These are phyloP conservation scores for Clarkia xantiana DNA, from an alignment of 345 rosid genomes.

Conservation along the genomic window DNA sequence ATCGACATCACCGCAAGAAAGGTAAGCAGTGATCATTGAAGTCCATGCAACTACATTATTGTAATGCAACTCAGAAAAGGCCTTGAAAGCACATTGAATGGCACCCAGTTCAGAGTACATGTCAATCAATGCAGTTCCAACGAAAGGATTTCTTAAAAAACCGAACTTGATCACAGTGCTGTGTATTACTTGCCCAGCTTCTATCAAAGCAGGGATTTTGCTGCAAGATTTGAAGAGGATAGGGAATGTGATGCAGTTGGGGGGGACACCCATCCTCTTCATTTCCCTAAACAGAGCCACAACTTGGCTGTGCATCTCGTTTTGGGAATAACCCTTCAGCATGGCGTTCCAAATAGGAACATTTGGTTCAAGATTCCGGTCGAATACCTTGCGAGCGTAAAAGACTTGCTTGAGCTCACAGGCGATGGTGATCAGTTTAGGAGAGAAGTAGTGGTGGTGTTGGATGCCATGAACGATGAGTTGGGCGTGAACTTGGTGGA, in stretches of 20 bases:
- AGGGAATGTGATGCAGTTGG: conserved; percentile 70
- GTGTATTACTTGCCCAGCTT: conserved; percentile 54
- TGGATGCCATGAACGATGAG: conserved; percentile 21
- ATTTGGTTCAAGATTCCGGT: conserved; percentile 35
- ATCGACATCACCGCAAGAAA: conserved; percentile 33
- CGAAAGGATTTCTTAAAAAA: conserved; percentile 31
- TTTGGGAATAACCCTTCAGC: conserved; percentile 38
- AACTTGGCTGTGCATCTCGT: conserved; percentile 24
- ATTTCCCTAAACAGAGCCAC: conserved; percentile 29
- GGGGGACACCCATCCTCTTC: conserved; percentile 30
- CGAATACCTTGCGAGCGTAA: conserved; percentile 55
- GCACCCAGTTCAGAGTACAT: conserved; percentile 39
- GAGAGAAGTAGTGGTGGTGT: conserved; percentile 25
- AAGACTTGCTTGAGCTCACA: conserved; percentile 13
- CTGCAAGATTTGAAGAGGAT: conserved; percentile 46
- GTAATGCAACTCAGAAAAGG: conserved; percentile 52
- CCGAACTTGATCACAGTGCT: conserved; percentile 49
- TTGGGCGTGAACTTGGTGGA: conserved; percentile 49
- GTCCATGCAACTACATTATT: conserved; percentile 76
- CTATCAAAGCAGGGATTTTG: conserved; percentile 29
- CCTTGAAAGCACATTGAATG: conserved; percentile 33
- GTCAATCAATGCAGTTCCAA: conserved; percentile 55
- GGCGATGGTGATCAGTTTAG: conserved; percentile 23
- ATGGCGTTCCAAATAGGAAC: conserved; percentile 46
- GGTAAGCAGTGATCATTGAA: conserved; percentile 42